A percentile compares a stretch with the other conserved stretches of the same genome.
Evolutionary conservation across 345 rosid genomes (phyloP).

Genomic region (Triadica sebifera): DNA sequence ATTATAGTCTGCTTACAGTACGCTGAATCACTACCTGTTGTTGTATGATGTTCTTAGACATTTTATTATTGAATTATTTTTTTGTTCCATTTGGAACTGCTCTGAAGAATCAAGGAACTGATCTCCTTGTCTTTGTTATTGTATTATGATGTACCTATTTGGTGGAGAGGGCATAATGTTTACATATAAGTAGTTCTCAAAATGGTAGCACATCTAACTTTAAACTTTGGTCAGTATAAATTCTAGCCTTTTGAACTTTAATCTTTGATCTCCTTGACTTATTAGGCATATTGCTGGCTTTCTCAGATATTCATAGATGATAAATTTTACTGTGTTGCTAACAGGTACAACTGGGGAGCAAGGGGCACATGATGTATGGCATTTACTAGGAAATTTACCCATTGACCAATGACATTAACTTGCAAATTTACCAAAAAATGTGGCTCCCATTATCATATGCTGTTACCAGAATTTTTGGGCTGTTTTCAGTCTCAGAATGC

Average conservation of each 20-base stretch:
- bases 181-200: neutral
- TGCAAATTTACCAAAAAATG: neutral
- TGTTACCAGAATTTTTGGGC: neutral
- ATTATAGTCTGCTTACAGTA: neutral
- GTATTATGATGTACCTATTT: neutral
- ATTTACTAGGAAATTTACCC: constrained; percentile 5
- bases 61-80: neutral
- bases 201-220: neutral
- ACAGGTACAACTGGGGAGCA: neutral
- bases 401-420: neutral
- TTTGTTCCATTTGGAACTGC: neutral
- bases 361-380: neutral
- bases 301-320: neutral
- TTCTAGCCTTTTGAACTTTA: neutral
- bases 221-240: neutral
- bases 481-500: constrained; percentile 1
- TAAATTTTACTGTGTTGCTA: neutral
- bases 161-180: neutral
- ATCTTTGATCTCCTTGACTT: too few relatives aligned
- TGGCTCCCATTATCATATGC: neutral
- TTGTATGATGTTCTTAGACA: neutral
- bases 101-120: neutral
- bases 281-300: neutral
- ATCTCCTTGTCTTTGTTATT: neutral
- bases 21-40: neutral